Percentiles rank a stretch among this genome's conserved stretches.
Conservation (phyloP, 2,329 filamentous ascomycete genomes). For the Thelonectria rubi region DNA sequence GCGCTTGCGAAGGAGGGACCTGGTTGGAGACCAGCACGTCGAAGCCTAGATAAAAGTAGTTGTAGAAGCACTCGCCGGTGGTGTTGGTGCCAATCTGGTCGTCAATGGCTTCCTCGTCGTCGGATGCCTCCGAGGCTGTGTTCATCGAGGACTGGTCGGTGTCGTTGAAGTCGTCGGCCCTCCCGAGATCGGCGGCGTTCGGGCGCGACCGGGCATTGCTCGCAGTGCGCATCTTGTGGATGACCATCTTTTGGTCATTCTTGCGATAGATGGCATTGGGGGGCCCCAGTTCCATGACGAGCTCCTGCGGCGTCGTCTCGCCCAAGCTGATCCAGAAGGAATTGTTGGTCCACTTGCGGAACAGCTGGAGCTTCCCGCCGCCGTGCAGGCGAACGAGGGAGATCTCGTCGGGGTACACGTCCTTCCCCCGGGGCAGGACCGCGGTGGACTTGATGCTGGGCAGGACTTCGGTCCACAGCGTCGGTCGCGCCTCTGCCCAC, state of each 20-base stretch:
- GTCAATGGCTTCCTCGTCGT: conserved; percentile 65
- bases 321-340: conserved; percentile 79
- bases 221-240: conserved; percentile 72
- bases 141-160: conserved; percentile 80
- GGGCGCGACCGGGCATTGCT: conserved; percentile 61
- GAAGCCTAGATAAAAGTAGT: conserved; percentile 96
- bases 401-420: conserved; percentile 87
- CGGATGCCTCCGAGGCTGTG: conserved; percentile 74
- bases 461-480: conserved; percentile 78
- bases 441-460: conserved; percentile 78
- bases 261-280: conserved; percentile 95
- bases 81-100: conserved; percentile 64
- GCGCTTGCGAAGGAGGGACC: conserved; percentile 68
- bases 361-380: conserved; percentile 79
- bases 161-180: conserved; percentile 69
- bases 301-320: conserved; percentile 89
- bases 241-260: conserved; percentile 86
- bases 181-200: conserved; percentile 53
- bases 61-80: conserved; percentile 87
- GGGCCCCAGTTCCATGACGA: conserved; percentile 89
- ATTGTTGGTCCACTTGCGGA: conserved; percentile 73
- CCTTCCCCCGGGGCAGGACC: conserved; percentile 74
- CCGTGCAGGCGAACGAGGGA: conserved; percentile 82
- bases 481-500: conserved; percentile 83
- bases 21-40: conserved; percentile 90